A percentile compares a stretch with the other conserved stretches of the same genome.
Evolutionary conservation across 768 basidiomycete species (phyloP).

Genomic region (Leccinum uliginosum): DNA sequence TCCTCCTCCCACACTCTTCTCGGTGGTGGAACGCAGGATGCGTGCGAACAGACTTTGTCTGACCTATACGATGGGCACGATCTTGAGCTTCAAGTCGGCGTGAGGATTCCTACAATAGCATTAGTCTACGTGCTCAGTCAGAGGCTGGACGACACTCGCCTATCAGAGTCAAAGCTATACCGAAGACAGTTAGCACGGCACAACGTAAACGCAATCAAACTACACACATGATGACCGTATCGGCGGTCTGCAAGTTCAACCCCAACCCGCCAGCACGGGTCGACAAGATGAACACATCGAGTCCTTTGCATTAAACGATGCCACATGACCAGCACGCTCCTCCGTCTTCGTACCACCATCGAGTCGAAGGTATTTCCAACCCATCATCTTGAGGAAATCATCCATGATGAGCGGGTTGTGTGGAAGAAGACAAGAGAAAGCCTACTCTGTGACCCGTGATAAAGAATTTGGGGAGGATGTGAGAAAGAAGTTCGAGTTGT

Average conservation of each 20-base stretch:
- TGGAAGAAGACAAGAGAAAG: not conserved
- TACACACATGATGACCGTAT: slow-evolving; percentile 90
- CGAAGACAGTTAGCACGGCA: slow-evolving; percentile 7
- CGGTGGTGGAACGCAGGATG: slow-evolving; percentile 94
- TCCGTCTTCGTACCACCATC: slow-evolving; percentile 97
- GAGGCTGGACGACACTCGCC: slow-evolving; percentile 32
- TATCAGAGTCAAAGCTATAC: slow-evolving; percentile 74
- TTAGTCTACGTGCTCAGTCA: not conserved
- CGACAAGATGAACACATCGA: slow-evolving; percentile 90
- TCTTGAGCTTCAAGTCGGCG: slow-evolving; percentile 98
- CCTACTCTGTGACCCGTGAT: slow-evolving; percentile 82
- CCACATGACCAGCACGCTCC: slow-evolving; percentile 83
- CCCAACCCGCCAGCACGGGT: slow-evolving; percentile 92
- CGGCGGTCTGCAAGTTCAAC: slow-evolving; percentile 93
- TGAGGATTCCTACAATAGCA: slow-evolving; percentile 80
- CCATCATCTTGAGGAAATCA: slow-evolving; percentile 86
- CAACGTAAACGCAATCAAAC: not conserved
- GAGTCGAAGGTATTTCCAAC: slow-evolving; percentile 85
- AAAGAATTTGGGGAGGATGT: slow-evolving; percentile 94
- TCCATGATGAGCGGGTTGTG: slow-evolving; percentile 49
- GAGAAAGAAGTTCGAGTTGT: slow-evolving; percentile 88
- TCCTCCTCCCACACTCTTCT: slow-evolving; percentile 98
- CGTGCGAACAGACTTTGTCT: slow-evolving; percentile 97
- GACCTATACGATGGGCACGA: slow-evolving; percentile 99
- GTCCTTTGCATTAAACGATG: slow-evolving; percentile 82